These are phyloP conservation scores for Verticillium nonalfalfae DNA, from an alignment of 2,329 filamentous ascomycete species.

Conservation along the genomic window DNA sequence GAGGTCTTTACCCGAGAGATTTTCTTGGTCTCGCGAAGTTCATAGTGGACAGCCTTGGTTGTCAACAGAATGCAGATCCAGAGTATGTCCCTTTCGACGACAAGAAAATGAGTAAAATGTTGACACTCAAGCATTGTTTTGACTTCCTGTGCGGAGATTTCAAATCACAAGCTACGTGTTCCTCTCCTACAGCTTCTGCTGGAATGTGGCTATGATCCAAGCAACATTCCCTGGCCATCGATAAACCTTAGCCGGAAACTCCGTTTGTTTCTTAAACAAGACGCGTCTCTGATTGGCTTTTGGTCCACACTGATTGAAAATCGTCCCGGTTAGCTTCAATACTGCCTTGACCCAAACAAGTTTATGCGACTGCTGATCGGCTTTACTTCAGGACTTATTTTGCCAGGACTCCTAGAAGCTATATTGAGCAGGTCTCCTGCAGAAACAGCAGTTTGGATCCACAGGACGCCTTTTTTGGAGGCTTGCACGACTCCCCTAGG, in stretches of 20 bases:
- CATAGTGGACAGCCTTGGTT: background rate
- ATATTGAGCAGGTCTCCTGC: background rate
- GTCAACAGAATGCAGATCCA: background rate
- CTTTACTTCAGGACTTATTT: no score
- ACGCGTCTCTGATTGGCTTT: background rate
- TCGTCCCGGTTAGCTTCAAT: background rate
- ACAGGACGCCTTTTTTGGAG: background rate
- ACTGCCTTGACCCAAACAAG: background rate
- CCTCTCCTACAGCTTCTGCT: background rate
- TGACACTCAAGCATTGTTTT: no score
- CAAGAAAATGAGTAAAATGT: background rate
- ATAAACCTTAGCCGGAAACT: no score
- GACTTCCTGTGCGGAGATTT: no score
- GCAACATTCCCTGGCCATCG: background rate
- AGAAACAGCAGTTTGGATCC: background rate
- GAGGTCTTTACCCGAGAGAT: background rate
- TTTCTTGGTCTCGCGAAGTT: background rate
- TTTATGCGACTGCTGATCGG: background rate
- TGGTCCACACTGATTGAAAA: background rate
- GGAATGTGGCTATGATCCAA: background rate
- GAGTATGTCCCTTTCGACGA: background rate
- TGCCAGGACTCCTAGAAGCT: background rate
- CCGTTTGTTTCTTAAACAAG: no score
- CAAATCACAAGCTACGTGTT: no score
- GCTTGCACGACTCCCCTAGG: background rate